phyloP scores from a whole-genome alignment of 2,329 filamentous ascomycete genomes.

The Penicillium aurantiogriseum region DNA sequence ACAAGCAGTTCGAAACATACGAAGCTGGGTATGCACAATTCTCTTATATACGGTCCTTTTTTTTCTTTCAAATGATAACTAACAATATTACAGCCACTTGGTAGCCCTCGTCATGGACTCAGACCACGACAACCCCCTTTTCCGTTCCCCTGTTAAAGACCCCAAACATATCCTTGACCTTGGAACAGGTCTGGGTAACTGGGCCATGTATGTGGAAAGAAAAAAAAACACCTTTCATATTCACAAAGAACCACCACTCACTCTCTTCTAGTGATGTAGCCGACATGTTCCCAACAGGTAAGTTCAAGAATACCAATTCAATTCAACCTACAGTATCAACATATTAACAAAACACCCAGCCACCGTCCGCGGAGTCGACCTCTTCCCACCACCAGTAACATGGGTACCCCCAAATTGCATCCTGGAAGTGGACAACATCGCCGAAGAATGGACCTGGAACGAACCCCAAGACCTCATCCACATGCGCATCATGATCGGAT shows the following conservation, averaged over 20 bases:
- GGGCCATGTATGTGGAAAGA: conserved; percentile 8
- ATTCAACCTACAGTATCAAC: background rate
- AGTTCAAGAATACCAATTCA: background rate
- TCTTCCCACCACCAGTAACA: conserved; percentile 24
- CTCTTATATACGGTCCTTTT: background rate
- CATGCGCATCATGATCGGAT: conserved; percentile 21
- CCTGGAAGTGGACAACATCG: conserved; percentile 29
- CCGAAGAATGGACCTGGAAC: conserved; percentile 25
- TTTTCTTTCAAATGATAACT: background rate
- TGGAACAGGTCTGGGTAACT: conserved; percentile 6
- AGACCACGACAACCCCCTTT: conserved; percentile 13
- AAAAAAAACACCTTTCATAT: background rate
- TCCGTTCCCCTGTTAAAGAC: conserved; percentile 11
- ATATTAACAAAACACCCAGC: conserved; percentile 7
- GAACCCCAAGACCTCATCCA: conserved; percentile 28
- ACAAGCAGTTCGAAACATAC: conserved; percentile 17
- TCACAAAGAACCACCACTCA: conserved; percentile 4
- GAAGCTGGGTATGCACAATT: conserved; percentile 14
- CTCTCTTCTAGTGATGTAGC: conserved; percentile 17
- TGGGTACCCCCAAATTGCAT: conserved; percentile 31
- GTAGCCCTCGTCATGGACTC: conserved; percentile 16
- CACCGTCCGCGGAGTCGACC: conserved; percentile 24
- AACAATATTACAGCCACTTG: conserved; percentile 10
- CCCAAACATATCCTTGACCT: conserved; percentile 9
- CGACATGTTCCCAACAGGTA: conserved; percentile 21